Conservation (phyloP, 2,329 filamentous ascomycete genomes). For the Epichloe sibirici region DNA sequence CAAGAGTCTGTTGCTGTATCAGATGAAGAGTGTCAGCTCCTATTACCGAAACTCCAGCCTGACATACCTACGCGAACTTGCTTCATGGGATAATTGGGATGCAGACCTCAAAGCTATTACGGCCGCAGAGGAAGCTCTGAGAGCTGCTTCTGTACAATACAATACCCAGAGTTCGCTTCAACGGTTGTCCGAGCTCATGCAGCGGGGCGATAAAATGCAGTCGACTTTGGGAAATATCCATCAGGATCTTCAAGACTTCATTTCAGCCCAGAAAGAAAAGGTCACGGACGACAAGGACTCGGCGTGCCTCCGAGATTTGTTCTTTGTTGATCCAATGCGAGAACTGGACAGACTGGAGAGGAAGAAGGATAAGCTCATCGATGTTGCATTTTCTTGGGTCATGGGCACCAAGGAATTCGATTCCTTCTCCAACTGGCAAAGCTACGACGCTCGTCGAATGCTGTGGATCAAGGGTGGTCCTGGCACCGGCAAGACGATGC, state of each 20-base stretch:
- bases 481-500: slow-evolving; percentile 27
- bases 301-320: slow-evolving; percentile 9
- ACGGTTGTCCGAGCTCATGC: slow-evolving; percentile 6
- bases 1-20: slow-evolving; percentile 7
- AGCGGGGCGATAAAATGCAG: slow-evolving; percentile 7
- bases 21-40: slow-evolving; percentile 8
- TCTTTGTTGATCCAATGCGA: slow-evolving; percentile 6
- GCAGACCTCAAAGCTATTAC: slow-evolving; percentile 4
- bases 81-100: slow-evolving; percentile 6
- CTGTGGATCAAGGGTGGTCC: slow-evolving; percentile 24
- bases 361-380: slow-evolving; percentile 8
- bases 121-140: slow-evolving; percentile 6
- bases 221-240: slow-evolving; percentile 7
- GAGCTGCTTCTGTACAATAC: slow-evolving; percentile 7
- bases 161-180: slow-evolving; percentile 7
- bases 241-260: slow-evolving; percentile 8
- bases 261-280: slow-evolving; percentile 7
- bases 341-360: slow-evolving; percentile 9
- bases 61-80: slow-evolving; percentile 7
- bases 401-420: slow-evolving; percentile 5
- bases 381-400: slow-evolving; percentile 8
- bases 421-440: slow-evolving; percentile 17
- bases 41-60: slow-evolving; percentile 7
- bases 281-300: slow-evolving; percentile 7
- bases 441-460: slow-evolving; percentile 11